Evolutionary conservation across 1,284 basidiomycete species (phyloP).

Genomic region (Cerioporus squamosus): DNA sequence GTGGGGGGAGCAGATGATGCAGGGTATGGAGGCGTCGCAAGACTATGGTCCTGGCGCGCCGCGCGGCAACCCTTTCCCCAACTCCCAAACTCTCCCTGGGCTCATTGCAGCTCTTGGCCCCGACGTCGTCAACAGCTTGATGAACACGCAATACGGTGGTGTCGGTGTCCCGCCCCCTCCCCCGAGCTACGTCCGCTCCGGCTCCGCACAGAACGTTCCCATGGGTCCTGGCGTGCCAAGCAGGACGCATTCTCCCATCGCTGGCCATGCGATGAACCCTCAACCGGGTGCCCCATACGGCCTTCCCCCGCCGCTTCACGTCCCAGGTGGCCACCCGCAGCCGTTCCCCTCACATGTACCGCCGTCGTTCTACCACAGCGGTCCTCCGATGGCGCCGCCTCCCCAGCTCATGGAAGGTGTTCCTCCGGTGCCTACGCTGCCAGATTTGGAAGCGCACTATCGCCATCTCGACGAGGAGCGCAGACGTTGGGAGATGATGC

Average conservation of each 20-base stretch:
- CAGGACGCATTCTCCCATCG: slow-evolving; percentile 69
- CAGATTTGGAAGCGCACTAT: slow-evolving; percentile 74
- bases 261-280: slow-evolving; percentile 38
- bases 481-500: slow-evolving; percentile 66
- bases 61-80: slow-evolving; percentile 34
- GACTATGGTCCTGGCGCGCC: slow-evolving; percentile 31
- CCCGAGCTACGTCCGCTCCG: slow-evolving; percentile 56
- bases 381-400: slow-evolving; percentile 29
- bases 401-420: slow-evolving; percentile 22
- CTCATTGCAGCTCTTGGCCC: slow-evolving; percentile 50
- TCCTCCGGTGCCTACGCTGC: slow-evolving; percentile 55
- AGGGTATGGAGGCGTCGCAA: slow-evolving; percentile 24
- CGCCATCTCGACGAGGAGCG: slow-evolving; percentile 62
- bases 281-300: slow-evolving; percentile 41
- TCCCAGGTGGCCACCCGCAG: slow-evolving; percentile 25
- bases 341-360: slow-evolving; percentile 19
- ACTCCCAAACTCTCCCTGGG: slow-evolving; percentile 59
- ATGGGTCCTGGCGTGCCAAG: slow-evolving; percentile 46
- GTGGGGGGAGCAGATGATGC: slow-evolving; percentile 31
- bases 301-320: slow-evolving; percentile 28
- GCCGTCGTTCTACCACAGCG: slow-evolving; percentile 27
- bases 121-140: slow-evolving; percentile 34
- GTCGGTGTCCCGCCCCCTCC: slow-evolving; percentile 34
- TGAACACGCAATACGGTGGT: slow-evolving; percentile 36
- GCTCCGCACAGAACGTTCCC: slow-evolving; percentile 44